Base-by-base conservation (phyloP, 169 alveolate species). In the Plasmodium inui region DNA sequence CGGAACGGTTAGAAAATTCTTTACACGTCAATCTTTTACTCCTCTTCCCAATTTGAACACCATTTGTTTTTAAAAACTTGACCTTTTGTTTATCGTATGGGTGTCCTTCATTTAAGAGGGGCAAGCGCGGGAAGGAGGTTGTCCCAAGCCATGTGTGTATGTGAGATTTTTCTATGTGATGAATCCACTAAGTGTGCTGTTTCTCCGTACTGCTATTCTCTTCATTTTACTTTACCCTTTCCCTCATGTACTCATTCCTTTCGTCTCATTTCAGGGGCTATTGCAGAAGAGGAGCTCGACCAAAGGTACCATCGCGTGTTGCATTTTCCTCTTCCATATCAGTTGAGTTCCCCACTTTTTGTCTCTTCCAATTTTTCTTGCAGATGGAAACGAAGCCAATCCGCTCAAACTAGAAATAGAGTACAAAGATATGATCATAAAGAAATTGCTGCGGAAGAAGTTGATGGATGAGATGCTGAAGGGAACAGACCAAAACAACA, bases 381-480 rank as follows among this genome's bases (percentile, higher is more conserved):
- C 55, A 89, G 89, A 89, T 67, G 7, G 28, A 19, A 84, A 34
- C 0, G 90, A 89, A 30, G 44, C n/a, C 22, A 79, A 30, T 67
- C 39, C 67, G 17, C 46, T 79, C 26, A 89, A 89, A 89, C 34
- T 89, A 73, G 94, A 89, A 44, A 46, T 89, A 73, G 89, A 89
- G 22, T 89, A 89, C 28, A 89, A 89, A 80, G 94, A 89, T 37
- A 89, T 89, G 94, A 89, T 89, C 39, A 79, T 89, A 41, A 78
- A 89, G 44, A 89, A 79, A 34, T 39, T 89, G 55, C 41, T 89
- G 34, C 46, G 70, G 82, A 89, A 89, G 46, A 79, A 34, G 4
- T 6, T 39, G 22, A 67, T 7, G 17, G 71, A 30, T 34, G 89
- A 61, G 50, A 39, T 2, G 19, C 22, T 46, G 34, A 41, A 39